phyloP scores from a whole-genome alignment of 495 filamentous ascomycete species.

The Penicillium arizonense region DNA sequence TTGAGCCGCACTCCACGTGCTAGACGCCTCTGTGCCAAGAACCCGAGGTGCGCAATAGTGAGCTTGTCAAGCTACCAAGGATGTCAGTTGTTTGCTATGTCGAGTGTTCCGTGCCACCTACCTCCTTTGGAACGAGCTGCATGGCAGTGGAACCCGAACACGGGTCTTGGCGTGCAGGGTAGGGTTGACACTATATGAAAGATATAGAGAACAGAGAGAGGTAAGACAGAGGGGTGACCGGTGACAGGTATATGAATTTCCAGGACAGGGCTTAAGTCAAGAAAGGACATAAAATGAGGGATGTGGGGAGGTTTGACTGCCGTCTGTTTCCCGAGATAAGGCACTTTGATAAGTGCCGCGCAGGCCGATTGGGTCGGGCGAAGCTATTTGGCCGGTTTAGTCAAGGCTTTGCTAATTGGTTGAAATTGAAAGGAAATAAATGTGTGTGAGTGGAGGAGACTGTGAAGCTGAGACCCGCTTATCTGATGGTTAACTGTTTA shows the following conservation, averaged over 20 bases:
- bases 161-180: constrained; percentile 18
- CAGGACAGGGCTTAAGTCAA: no score
- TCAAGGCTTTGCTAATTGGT: constrained; percentile 18
- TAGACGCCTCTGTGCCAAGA: constrained; percentile 84
- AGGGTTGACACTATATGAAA: background rate
- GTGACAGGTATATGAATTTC: no score
- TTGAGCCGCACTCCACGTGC: constrained; percentile 88
- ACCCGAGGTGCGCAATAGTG: constrained; percentile 83
- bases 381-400: constrained; percentile 19
- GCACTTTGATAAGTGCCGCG: constrained; percentile 18
- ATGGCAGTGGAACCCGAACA: constrained; percentile 46
- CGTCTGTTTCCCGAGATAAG: constrained; percentile 6
- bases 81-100: constrained; percentile 1
- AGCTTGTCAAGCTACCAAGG: constrained; percentile 86
- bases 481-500: no score
- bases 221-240: background rate
- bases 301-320: constrained; percentile 15
- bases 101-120: constrained; percentile 36
- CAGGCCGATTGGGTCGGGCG: constrained; percentile 22
- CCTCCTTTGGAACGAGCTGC: constrained; percentile 88
- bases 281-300: constrained; percentile 4
- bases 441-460: background rate
- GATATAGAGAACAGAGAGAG: background rate
- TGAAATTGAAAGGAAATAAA: background rate
- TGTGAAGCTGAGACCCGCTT: no score